phyloP scores from a whole-genome alignment of 345 rosid genomes.

The Acer yangbiense region DNA sequence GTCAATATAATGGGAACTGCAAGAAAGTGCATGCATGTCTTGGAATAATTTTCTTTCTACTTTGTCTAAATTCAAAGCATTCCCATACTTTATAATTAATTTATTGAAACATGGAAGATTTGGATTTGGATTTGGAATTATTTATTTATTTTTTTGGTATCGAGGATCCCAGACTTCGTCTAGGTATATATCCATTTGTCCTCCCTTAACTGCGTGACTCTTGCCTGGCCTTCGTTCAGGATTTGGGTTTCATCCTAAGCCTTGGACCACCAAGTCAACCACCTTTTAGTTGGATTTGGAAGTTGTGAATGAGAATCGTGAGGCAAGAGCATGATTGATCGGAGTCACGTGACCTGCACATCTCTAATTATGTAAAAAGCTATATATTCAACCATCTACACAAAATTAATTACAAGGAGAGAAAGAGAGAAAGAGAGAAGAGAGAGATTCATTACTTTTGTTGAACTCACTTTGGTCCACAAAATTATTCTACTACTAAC shows the following conservation, averaged over 20 bases:
- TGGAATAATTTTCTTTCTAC: neutral
- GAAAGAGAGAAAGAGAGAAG: no score
- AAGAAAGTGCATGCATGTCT: neutral
- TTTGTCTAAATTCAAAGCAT: neutral
- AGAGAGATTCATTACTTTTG: slow-evolving; percentile 12
- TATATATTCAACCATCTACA: neutral
- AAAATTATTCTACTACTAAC: neutral
- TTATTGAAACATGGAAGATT: no score
- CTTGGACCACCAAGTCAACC: no score
- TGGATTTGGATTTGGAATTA: no score
- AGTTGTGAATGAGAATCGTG: neutral
- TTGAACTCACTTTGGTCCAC: slow-evolving; percentile 7
- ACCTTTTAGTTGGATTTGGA: neutral
- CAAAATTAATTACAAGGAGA: neutral
- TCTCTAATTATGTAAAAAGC: neutral
- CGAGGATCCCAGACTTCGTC: no score
- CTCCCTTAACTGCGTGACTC: no score
- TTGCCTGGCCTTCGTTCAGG: no score
- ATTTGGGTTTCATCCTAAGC: no score
- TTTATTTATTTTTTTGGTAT: no score
- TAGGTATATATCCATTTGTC: no score
- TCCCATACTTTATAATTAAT: neutral
- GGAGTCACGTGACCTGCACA: slow-evolving; percentile 7
- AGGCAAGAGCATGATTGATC: neutral
- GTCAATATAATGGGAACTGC: no score